Evolutionary conservation across 2,329 filamentous ascomycete species (phyloP), one percentile per base, ranked within the genome.

Genomic region (Botrytis galanthina): DNA sequence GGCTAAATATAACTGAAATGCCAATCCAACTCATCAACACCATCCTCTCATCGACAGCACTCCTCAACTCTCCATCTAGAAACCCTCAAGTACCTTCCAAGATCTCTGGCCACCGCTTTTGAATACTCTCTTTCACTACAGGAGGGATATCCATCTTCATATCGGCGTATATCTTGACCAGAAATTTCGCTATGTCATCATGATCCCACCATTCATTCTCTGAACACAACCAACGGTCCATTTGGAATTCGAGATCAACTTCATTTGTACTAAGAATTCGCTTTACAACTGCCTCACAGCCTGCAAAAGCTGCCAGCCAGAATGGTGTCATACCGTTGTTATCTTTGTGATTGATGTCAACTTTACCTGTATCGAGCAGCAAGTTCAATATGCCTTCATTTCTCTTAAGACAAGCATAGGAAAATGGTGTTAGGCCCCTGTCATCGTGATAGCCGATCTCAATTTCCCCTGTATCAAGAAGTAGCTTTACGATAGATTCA

Each of bases 41-140:
- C 48, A 26, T 7, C 4, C 5, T 0, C 12, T 54, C 12, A n/a
- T 1, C n/a, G 4, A 2, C 2, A 54, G 3, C 26, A 4, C 48
- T n/a, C 12, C 2, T 7, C 6, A n/a, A n/a, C 42, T 20, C 3
- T 44, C 5, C 18, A 44, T 44, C 7, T 7, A 37, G 37, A 37
- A 37, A 37, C 37, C 16, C 42, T 44, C 42, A 4, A 0, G 16
- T 18, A 16, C 5, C 16, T n/a, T n/a, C 26, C 26, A n/a, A n/a
- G 26, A 54, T 1, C 26, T 4, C 37, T 42, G 35, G 22, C 20
- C 14, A n/a, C 29, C 4, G 14, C 20, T 63, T 6, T 8, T 8
- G 26, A 26, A 63, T 62, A 42, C 1, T 3, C 4, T 14, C 4
- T 26, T 29, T 4, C 4, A 6, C 4, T 20, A 1, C 16, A 64